Conservation (phyloP, 2,329 filamentous ascomycete genomes). For the Cladophialophora psammophila region DNA sequence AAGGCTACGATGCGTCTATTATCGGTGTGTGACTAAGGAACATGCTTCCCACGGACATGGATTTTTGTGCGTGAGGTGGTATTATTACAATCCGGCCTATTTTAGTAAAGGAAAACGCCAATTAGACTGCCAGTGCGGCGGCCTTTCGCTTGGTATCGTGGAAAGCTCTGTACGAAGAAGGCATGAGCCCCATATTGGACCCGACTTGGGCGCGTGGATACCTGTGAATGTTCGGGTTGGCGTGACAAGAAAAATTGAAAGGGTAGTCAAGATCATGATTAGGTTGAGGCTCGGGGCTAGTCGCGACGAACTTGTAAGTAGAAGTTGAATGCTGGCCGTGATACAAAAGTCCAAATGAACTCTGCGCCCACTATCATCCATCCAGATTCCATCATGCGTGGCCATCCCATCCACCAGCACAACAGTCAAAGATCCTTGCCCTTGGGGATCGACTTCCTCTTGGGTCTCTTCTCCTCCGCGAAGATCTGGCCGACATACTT, state of each 20-base stretch:
- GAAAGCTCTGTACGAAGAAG: not conserved
- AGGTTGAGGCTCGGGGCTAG: not conserved
- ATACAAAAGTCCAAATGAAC: not conserved
- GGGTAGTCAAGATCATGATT: not conserved
- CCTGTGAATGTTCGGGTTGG: not conserved
- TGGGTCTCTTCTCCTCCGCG: not conserved
- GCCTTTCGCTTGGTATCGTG: not conserved
- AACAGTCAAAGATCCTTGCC: not conserved
- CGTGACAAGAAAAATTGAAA: not conserved
- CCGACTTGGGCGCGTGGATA: not conserved
- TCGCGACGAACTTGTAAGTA: no score
- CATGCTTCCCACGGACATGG: not conserved
- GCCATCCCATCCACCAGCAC: not conserved
- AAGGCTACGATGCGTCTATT: conserved; percentile 9
- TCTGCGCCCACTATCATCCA: not conserved
- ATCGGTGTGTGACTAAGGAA: not conserved
- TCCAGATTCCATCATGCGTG: no score
- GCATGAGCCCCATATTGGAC: not conserved
- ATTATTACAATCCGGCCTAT: not conserved
- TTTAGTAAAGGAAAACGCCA: not conserved
- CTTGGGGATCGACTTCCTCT: not conserved
- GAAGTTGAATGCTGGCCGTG: not conserved
- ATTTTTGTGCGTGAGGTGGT: not conserved
- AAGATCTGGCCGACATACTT: conserved; percentile 8
- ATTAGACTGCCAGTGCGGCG: not conserved